Base-by-base conservation (phyloP, 2,329 filamentous ascomycete species). In the Neonectria coccinea region DNA sequence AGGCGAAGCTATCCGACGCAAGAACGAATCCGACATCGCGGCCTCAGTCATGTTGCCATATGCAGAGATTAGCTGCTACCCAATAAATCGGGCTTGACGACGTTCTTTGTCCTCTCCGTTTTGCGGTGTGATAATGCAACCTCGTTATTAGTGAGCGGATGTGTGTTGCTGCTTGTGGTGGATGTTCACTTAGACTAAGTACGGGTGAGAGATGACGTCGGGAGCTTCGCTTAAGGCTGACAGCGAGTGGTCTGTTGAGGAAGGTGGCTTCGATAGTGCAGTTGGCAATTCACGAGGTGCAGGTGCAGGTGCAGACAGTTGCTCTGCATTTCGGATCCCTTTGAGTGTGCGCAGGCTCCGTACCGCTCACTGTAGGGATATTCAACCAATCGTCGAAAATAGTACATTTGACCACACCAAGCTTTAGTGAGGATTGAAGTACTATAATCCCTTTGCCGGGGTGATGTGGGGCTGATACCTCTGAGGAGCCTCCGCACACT, bases 11-110 rank as follows among this genome's bases (percentile, higher is more conserved):
- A 33, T 50, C n/a, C 29, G 48, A 36, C 7, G 27, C 48, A 18
- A 33, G 27, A 33, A 10, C 7, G 4, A 51, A 33, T 18, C n/a
- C 52, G 18, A 39, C 48, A 6, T n/a, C 39, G 39, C 53, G 57
- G 59, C 58, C 48, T 54, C 54, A 63, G 60, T 58, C 48, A 63
- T 58, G 14, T 58, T 45, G 54, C 48, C 48, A 22, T 20, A 25
- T 53, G 31, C 50, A 55, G 53, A 56, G 59, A 56, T 62, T 39
- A 25, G 39, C 41, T 47, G 44, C 47, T 44, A 57, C 59, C 53
- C 53, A 53, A 53, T 57, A 56, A 47, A 41, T 18, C 14, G 22
- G 9, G 22, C 18, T 62, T 57, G 59, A 41, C 47, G 39, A 47
- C 22, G 36, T 25, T 22, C n/a, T n/a, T 20, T 41, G 48, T 33